These are phyloP conservation scores for Theobroma grandiflorum DNA, from an alignment of 441 rosid genomes.

Conservation along the genomic window DNA sequence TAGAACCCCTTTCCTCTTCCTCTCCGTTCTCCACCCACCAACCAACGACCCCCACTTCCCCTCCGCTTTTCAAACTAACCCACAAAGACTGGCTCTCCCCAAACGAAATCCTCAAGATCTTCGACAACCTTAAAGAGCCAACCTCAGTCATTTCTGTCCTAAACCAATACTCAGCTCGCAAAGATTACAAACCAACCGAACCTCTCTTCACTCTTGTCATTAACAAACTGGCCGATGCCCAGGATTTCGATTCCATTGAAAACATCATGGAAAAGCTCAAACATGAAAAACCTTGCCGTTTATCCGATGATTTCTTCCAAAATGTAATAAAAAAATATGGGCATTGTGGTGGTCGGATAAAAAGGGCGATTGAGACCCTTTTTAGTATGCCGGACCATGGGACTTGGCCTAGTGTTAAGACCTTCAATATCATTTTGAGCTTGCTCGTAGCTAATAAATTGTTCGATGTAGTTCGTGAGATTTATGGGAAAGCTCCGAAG, in stretches of 20 bases:
- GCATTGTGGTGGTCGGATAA: constrained; percentile 66
- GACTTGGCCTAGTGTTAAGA: constrained; percentile 73
- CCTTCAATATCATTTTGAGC: constrained; percentile 75
- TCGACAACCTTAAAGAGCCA: constrained; percentile 60
- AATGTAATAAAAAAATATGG: constrained; percentile 74
- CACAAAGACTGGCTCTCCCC: constrained; percentile 89
- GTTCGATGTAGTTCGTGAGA: constrained; percentile 61
- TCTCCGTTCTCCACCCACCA: constrained; percentile 31
- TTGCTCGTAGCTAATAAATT: constrained; percentile 71
- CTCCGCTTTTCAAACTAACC: constrained; percentile 44
- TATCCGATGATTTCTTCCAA: constrained; percentile 81
- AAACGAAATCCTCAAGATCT: constrained; percentile 60
- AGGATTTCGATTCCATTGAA: constrained; percentile 73
- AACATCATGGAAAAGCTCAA: constrained; percentile 54
- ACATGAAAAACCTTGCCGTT: constrained; percentile 49
- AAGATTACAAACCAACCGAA: constrained; percentile 80
- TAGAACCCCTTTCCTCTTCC: constrained; percentile 7
- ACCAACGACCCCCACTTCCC: background rate
- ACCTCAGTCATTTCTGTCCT: constrained; percentile 53
- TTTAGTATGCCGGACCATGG: constrained; percentile 67
- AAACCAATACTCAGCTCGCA: constrained; percentile 62
- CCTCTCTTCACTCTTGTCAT: constrained; percentile 63
- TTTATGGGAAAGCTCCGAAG: constrained; percentile 65
- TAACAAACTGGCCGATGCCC: constrained; percentile 61
- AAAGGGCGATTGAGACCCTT: constrained; percentile 63